Percentiles rank a stretch among this genome's conserved stretches.
Conservation (phyloP, 257 asterid genomes). For the Solanum boliviense region DNA sequence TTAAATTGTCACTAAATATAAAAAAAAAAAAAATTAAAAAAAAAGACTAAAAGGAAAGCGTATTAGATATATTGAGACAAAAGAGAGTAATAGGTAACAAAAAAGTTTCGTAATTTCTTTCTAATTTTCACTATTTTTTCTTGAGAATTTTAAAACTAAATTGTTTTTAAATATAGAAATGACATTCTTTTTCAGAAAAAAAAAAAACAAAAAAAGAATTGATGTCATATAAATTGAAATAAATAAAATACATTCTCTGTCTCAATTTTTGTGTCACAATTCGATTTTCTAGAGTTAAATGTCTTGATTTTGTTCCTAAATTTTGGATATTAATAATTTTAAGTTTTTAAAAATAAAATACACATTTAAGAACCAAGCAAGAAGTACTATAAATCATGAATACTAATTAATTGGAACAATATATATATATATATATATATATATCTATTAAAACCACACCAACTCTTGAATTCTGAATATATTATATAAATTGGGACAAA, state of each 20-base stretch:
- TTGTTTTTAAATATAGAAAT: not conserved
- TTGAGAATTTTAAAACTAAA: too few relatives aligned
- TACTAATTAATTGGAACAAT: not conserved
- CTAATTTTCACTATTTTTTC: not conserved
- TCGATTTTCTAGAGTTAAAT: not conserved
- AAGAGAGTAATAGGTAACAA: not conserved
- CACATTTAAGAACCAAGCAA: not conserved
- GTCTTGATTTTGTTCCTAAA: not conserved
- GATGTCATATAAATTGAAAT: not conserved
- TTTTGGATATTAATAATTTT: not conserved
- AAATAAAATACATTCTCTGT: not conserved
- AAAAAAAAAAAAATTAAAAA: too few relatives aligned
- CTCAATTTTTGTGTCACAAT: not conserved
- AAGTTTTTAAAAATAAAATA: not conserved
- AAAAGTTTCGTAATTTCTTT: too few relatives aligned
- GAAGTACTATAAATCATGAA: not conserved
- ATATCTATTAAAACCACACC: too few relatives aligned
- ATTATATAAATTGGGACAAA: not conserved
- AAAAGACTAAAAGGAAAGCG: too few relatives aligned
- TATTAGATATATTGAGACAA: too few relatives aligned
- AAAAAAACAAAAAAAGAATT: too few relatives aligned
- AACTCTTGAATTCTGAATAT: not conserved
- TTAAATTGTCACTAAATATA: too few relatives aligned
- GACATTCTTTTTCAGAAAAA: not conserved
- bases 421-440: too few relatives aligned